A percentile compares a stretch with the other conserved stretches of the same genome.
Conservation (phyloP, 169 alveolate genomes). For the Plasmodium berghei region DNA sequence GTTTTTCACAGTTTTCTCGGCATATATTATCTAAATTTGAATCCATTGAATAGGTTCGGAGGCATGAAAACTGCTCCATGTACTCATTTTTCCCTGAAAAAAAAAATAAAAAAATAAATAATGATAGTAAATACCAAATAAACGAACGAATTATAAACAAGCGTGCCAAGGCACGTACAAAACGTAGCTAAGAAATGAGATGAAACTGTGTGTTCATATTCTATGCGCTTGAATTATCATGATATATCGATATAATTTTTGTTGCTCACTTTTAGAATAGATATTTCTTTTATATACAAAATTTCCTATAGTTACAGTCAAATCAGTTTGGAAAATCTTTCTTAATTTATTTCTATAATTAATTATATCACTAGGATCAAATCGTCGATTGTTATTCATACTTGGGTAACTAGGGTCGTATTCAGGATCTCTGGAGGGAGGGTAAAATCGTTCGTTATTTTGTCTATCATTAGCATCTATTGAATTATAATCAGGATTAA, state of each 20-base stretch:
- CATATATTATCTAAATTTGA: constrained; percentile 9
- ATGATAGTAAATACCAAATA: too few species aligned
- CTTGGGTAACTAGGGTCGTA: neutral
- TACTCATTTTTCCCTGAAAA: constrained; percentile 51
- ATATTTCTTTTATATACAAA: constrained; percentile 19
- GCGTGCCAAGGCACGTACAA: too few species aligned
- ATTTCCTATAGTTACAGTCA: constrained; percentile 16
- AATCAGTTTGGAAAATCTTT: constrained; percentile 1
- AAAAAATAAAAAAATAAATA: neutral
- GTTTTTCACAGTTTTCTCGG: constrained; percentile 35
- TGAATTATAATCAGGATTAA: constrained; percentile 13
- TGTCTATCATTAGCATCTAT: neutral
- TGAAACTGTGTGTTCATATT: too few species aligned
- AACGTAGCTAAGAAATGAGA: too few species aligned
- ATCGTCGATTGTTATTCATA: neutral
- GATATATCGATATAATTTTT: neutral
- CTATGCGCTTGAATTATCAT: too few species aligned
- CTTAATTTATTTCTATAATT: neutral
- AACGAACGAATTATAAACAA: too few species aligned
- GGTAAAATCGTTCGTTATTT: neutral
- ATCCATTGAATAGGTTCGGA: constrained; percentile 51
- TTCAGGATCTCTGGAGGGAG: neutral
- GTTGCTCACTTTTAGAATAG: constrained; percentile 10
- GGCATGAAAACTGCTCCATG: constrained; percentile 51
- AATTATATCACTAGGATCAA: constrained; percentile 2